Conservation (phyloP, 2,329 filamentous ascomycete species). For the Ophiostoma triangulosporum region DNA sequence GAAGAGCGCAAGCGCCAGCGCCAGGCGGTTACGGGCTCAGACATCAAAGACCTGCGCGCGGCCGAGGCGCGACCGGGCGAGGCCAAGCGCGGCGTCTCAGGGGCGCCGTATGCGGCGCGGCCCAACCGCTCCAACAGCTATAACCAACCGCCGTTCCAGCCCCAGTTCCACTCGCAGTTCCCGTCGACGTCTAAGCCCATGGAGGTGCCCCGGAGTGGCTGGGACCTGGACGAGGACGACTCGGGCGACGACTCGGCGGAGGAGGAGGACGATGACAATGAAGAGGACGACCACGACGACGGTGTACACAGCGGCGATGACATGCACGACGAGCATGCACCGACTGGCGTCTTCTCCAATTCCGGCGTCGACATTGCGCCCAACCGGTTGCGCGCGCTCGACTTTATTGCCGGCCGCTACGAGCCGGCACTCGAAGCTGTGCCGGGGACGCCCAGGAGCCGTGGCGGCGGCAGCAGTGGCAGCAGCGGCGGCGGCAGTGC, state of each 20-base stretch:
- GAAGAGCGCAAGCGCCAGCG: slow-evolving; percentile 33
- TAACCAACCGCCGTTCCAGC: background rate
- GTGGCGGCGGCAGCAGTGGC: background rate
- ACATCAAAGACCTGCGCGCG: background rate
- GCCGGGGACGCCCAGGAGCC: background rate
- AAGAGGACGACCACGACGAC: slow-evolving; percentile 9
- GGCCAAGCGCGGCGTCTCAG: slow-evolving; percentile 15
- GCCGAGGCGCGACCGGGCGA: background rate
- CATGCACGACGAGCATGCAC: background rate
- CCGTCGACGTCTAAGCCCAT: slow-evolving; percentile 15
- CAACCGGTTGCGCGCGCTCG: slow-evolving; percentile 34
- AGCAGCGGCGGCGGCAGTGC: slow-evolving; percentile 16
- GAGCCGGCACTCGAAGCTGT: slow-evolving; percentile 20
- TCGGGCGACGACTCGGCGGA: slow-evolving; percentile 19
- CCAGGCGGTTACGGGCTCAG: slow-evolving; percentile 23
- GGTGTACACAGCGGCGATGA: slow-evolving; percentile 10
- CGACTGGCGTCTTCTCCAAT: background rate
- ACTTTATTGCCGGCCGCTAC: slow-evolving; percentile 33
- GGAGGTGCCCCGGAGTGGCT: slow-evolving; percentile 29
- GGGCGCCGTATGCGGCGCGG: background rate
- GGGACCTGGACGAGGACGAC: slow-evolving; percentile 36
- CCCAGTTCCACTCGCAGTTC: background rate
- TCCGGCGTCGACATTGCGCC: slow-evolving; percentile 25
- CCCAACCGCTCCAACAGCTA: slow-evolving; percentile 13
- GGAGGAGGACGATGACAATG: slow-evolving; percentile 14